Evolutionary conservation across 805 yeast species (phyloP), one percentile per base, ranked within the genome.

Genomic region (Ogataea pini): DNA sequence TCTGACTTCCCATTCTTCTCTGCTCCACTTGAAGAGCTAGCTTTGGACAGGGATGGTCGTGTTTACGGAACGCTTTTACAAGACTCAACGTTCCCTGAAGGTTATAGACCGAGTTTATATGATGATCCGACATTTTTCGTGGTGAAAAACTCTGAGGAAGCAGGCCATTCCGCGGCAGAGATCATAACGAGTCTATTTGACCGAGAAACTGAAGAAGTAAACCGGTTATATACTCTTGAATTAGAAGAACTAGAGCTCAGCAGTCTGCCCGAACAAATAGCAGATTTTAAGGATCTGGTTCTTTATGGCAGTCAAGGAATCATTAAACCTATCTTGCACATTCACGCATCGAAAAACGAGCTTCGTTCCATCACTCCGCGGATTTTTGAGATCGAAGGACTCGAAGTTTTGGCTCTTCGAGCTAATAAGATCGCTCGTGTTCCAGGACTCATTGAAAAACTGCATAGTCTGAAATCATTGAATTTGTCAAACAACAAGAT

Each of bases 201-300:
- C 51, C 71, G 54, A 27, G 62, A 59, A 9, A 48, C 56, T 4
- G 61, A 64, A 18, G 50, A 46, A 1, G 36, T 32, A 16, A 53
- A 76, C 36, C 71, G 73, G 5, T 52, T 60, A 7, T 70, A 79
- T 1, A 66, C 59, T n/a, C 66, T 82, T 2, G 64, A 73, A 47
- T 56, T 82, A 22, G 85, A 80, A 44, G 64, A 72, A 13, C 58
- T 80, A 62, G 73, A 71, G 0, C 63, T 82, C 33, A 68, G 65
- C 9, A 73, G 73, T 5, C 61, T 82, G 3, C 86, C 88, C 1
- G 80, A 78, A 44, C 84, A 80, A 52, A 71, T 82, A 24, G 74
- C 73, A 43, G 88, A 82, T 58, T 65, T 82, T 52, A 73, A 78
- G 55, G 72, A 80, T 46, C 62, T 80, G 55, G 82, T 80, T n/a